phyloP scores from a whole-genome alignment of 2,329 filamentous ascomycete genomes.

The Fusarium cyanostomum region DNA sequence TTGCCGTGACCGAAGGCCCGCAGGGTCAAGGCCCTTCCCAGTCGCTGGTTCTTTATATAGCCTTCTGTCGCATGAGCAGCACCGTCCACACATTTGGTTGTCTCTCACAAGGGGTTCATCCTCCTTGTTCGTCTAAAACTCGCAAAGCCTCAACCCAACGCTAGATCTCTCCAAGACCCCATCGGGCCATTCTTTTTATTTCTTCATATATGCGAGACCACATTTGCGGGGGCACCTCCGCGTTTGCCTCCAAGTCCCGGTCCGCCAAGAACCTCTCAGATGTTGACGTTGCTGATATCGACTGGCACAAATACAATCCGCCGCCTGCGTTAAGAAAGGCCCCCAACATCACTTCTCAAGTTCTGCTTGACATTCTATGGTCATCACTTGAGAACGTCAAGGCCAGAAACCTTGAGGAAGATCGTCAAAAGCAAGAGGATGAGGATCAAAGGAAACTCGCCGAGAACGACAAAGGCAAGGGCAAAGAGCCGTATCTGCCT shows the following conservation, averaged over 20 bases:
- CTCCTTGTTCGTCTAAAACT: not conserved
- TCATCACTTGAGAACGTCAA: slow-evolving; percentile 58
- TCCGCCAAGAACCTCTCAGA: slow-evolving; percentile 35
- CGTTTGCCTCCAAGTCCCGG: slow-evolving; percentile 16
- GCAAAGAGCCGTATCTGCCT: slow-evolving; percentile 50
- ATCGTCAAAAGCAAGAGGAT: slow-evolving; percentile 43
- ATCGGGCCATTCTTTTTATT: not conserved
- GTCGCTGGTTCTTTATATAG: slow-evolving; percentile 13
- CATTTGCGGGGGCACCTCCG: slow-evolving; percentile 1
- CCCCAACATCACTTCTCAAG: slow-evolving; percentile 51
- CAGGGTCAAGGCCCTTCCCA: not conserved
- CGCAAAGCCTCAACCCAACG: not conserved
- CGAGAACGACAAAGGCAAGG: slow-evolving; percentile 45
- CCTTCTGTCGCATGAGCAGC: slow-evolving; percentile 16
- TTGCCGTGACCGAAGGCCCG: slow-evolving; percentile 1
- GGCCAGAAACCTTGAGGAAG: slow-evolving; percentile 47
- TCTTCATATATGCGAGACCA: not conserved
- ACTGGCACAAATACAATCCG: slow-evolving; percentile 60
- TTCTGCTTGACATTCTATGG: slow-evolving; percentile 54
- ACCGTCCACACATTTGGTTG: not conserved
- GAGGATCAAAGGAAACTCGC: slow-evolving; percentile 38
- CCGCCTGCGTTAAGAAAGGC: slow-evolving; percentile 54
- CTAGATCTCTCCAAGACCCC: not conserved
- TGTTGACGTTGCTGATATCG: slow-evolving; percentile 44
- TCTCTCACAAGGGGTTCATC: not conserved